Evolutionary conservation across 75 land plant species (phyloP).

Genomic region (Ceratopteris richardii): DNA sequence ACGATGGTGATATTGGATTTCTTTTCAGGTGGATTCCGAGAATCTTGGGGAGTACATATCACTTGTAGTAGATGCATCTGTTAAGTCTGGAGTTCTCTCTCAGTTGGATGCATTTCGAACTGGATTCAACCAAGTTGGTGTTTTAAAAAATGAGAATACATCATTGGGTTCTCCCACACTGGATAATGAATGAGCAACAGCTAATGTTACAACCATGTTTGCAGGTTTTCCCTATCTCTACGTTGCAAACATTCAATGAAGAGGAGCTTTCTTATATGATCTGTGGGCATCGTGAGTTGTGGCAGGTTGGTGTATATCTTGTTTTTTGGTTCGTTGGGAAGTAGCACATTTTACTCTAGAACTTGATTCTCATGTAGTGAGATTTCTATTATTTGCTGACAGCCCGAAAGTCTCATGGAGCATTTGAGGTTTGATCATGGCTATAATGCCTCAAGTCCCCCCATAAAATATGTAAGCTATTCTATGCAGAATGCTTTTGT

Average conservation of each 20-base stretch:
- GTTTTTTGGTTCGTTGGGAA: neutral
- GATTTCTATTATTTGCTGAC: constrained; percentile 1
- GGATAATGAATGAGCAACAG: no score
- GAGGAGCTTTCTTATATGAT: constrained; percentile 54
- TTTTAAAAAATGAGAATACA: no score
- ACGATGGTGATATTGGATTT: neutral
- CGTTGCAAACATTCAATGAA: constrained; percentile 49
- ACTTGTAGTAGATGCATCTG: constrained; percentile 61
- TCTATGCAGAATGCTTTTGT: neutral
- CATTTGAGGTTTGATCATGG: constrained; percentile 70
- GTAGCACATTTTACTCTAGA: no score
- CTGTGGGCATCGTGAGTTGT: constrained; percentile 53
- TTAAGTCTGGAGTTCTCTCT: constrained; percentile 43
- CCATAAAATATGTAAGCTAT: constrained; percentile 43
- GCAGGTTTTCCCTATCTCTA: constrained; percentile 53
- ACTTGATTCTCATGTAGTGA: no score
- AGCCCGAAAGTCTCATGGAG: constrained; percentile 32
- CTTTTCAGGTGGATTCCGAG: constrained; percentile 35
- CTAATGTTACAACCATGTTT: no score
- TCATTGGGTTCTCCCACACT: no score
- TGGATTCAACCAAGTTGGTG: constrained; percentile 65
- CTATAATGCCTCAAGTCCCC: constrained; percentile 54
- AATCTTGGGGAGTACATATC: constrained; percentile 64
- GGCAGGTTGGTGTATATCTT: constrained; percentile 27
- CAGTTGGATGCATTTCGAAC: constrained; percentile 63